These are phyloP conservation scores for Microbotryum lychnidis-dioicae DNA, from an alignment of 1,284 basidiomycete species.

Conservation along the genomic window DNA sequence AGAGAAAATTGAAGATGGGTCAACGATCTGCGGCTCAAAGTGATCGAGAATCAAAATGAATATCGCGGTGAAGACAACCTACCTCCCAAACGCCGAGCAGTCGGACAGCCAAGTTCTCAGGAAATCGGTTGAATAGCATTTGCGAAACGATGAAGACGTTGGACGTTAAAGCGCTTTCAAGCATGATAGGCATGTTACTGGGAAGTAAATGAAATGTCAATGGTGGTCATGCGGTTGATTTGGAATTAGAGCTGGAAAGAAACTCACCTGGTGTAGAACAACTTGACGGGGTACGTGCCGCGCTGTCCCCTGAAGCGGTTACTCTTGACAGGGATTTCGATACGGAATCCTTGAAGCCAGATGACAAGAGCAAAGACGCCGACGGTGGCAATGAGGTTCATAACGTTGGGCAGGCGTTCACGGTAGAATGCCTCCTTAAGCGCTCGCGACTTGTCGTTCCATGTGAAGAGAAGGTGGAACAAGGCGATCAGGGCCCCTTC, in stretches of 20 bases:
- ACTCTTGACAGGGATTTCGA: constrained; percentile 97
- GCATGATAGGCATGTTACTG: constrained; percentile 99
- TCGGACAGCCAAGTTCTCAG: constrained; percentile 78
- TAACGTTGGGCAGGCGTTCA: constrained; percentile 91
- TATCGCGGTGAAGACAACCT: constrained; percentile 32
- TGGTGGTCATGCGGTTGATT: neutral
- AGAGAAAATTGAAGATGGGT: constrained; percentile 2
- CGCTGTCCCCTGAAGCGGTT: constrained; percentile 93
- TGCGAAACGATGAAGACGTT: constrained; percentile 96
- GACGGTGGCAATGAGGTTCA: constrained; percentile 91
- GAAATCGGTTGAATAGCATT: constrained; percentile 88
- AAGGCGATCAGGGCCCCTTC: constrained; percentile 93
- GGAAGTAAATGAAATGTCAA: neutral
- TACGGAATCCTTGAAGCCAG: constrained; percentile 96
- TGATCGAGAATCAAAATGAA: neutral
- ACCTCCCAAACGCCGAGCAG: constrained; percentile 96
- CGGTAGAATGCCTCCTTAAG: constrained; percentile 98
- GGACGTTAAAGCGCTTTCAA: constrained; percentile 84
- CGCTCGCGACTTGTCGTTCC: constrained; percentile 96
- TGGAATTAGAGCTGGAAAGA: neutral
- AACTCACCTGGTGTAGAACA: constrained; percentile 72
- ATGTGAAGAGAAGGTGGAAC: constrained; percentile 96
- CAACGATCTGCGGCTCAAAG: constrained; percentile 3
- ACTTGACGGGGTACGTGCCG: constrained; percentile 91
- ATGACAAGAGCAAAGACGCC: constrained; percentile 91